These are phyloP conservation scores for Pseudomassariella vexata DNA, from an alignment of 2,329 filamentous ascomycete genomes.

Conservation along the genomic window DNA sequence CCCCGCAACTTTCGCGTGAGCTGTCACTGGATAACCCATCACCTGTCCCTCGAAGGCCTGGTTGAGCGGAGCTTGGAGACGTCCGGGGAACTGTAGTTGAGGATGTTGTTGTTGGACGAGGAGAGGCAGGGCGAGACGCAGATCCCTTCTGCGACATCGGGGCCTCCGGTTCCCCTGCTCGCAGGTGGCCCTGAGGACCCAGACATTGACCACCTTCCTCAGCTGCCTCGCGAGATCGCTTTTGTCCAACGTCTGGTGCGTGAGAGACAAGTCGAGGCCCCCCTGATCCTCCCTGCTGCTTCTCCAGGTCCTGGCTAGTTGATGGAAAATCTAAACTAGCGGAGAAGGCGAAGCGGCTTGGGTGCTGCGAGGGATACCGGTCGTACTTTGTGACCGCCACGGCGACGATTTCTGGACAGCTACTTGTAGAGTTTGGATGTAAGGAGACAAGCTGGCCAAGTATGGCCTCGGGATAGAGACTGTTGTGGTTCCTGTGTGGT, in stretches of 20 bases:
- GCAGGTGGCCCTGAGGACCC: conserved; percentile 7
- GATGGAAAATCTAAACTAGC: conserved; percentile 1
- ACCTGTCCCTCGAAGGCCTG: conserved; percentile 22
- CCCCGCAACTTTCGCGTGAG: conserved; percentile 20
- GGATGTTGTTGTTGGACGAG: conserved; percentile 39
- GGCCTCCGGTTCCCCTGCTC: conserved; percentile 15
- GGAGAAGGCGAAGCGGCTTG: background rate
- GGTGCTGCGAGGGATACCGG: conserved; percentile 3
- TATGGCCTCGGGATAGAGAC: no score
- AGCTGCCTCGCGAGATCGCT: conserved; percentile 18
- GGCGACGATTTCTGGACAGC: conserved; percentile 4
- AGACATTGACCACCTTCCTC: conserved; percentile 17
- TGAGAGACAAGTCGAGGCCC: conserved; percentile 19
- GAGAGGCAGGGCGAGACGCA: conserved; percentile 51
- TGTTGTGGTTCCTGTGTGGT: no score
- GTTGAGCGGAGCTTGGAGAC: conserved; percentile 20
- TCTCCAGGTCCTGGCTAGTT: conserved; percentile 1
- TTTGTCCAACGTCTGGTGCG: conserved; percentile 19
- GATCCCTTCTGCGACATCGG: conserved; percentile 59
- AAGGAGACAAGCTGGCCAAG: conserved; percentile 24
- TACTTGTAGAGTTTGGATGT: conserved; percentile 17
- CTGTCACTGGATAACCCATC: conserved; percentile 19
- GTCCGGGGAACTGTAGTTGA: conserved; percentile 29
- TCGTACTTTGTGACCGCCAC: conserved; percentile 10
- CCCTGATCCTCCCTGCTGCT: conserved; percentile 13